Conservation (phyloP, 495 filamentous ascomycete species). For the Elaphomyces granulatus region DNA sequence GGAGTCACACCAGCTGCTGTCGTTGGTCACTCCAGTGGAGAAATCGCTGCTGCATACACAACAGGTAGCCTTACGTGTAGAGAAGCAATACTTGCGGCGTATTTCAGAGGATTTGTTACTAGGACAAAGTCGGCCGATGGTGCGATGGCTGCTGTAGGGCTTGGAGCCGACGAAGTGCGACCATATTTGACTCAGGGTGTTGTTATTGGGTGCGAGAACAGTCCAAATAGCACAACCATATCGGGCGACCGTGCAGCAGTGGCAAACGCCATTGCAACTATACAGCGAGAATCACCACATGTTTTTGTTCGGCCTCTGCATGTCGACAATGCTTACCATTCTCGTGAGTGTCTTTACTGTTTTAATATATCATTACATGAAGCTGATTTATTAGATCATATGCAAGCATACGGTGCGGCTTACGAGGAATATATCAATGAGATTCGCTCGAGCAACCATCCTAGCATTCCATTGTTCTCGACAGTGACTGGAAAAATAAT, state of each 20-base stretch:
- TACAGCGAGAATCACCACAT: not conserved
- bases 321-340: slow-evolving; percentile 30
- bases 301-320: slow-evolving; percentile 12
- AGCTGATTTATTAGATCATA: not conserved
- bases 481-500: slow-evolving; percentile 17
- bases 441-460: not conserved
- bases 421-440: slow-evolving; percentile 9
- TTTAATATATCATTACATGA: not conserved
- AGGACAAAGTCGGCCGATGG: slow-evolving; percentile 1
- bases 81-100: slow-evolving; percentile 8
- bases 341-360: slow-evolving; percentile 3
- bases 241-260: slow-evolving; percentile 21
- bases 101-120: slow-evolving; percentile 9
- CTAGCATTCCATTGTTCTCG: slow-evolving; percentile 12
- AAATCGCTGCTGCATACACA: slow-evolving; percentile 16
- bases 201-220: slow-evolving; percentile 30
- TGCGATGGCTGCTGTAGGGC: slow-evolving; percentile 19
- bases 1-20: slow-evolving; percentile 10
- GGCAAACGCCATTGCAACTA: slow-evolving; percentile 4
- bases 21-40: slow-evolving; percentile 16
- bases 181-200: slow-evolving; percentile 14
- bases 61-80: slow-evolving; percentile 7
- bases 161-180: slow-evolving; percentile 12
- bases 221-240: slow-evolving; percentile 23
- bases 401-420: not conserved